Evolutionary conservation across 352 stramenopile species (phyloP).

Genomic region (Pythium volutum): DNA sequence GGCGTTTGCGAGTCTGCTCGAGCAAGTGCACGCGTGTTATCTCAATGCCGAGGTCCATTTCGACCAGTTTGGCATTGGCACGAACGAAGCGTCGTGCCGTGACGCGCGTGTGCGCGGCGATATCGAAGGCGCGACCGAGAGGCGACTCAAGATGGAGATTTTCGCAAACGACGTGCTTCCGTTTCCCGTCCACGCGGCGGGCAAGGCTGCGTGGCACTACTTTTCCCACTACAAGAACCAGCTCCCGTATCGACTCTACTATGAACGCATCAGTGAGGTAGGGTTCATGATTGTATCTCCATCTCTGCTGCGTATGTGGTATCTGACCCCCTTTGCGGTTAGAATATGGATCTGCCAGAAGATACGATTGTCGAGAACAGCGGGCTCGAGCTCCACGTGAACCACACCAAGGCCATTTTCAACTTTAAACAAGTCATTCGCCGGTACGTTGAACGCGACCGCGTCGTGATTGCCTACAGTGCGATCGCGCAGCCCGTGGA

Average conservation of each 20-base stretch:
- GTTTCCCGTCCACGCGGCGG: conserved; percentile 18
- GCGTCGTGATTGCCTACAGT: conserved; percentile 51
- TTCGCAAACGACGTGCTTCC: conserved; percentile 27
- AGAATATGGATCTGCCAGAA: conserved; percentile 29
- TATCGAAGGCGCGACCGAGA: conserved; percentile 23
- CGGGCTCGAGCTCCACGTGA: conserved; percentile 48
- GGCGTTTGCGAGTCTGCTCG: conserved; percentile 23
- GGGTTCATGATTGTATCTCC: too few species aligned
- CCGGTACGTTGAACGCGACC: conserved; percentile 44
- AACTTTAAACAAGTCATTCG: conserved; percentile 48
- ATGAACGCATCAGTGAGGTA: conserved; percentile 24
- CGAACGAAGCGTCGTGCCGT: conserved; percentile 22
- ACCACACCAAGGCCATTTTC: conserved; percentile 45
- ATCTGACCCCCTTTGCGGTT: not conserved
- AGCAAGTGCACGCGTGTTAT: conserved; percentile 26
- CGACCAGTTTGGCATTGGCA: conserved; percentile 15
- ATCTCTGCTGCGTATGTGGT: too few species aligned
- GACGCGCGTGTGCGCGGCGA: conserved; percentile 23
- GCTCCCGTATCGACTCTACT: conserved; percentile 29
- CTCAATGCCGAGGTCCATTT: conserved; percentile 23
- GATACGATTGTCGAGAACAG: conserved; percentile 65
- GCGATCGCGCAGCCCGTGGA: conserved; percentile 56
- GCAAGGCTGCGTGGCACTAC: conserved; percentile 25
- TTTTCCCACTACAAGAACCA: conserved; percentile 27
- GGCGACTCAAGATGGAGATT: conserved; percentile 28